Evolutionary conservation across 331 rosid species (phyloP).

Genomic region (Rosa hybrid): DNA sequence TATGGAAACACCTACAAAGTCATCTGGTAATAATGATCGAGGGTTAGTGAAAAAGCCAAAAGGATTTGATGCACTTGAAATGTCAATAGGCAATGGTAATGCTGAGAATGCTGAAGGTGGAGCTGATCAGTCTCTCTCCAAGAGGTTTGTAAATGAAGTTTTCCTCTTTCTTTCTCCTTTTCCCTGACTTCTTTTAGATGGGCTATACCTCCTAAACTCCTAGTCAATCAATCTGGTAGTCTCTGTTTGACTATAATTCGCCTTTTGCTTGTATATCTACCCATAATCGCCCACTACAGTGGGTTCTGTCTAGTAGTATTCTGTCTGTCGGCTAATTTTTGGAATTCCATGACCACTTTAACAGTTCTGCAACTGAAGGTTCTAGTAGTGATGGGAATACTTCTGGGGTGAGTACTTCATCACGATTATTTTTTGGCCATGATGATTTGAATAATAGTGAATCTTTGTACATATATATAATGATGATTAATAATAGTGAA

Average conservation of each 20-base stretch:
- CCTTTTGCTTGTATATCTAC: not conserved
- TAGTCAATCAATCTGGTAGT: not conserved
- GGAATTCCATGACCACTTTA: conserved; percentile 29
- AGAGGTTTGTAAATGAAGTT: conserved; percentile 58
- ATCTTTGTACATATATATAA: not conserved
- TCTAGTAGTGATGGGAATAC: conserved; percentile 85
- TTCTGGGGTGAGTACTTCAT: conserved; percentile 57
- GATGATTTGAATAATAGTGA: not conserved
- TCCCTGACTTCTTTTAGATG: not conserved
- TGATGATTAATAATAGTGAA: conserved; percentile 22
- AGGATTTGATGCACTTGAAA: conserved; percentile 85
- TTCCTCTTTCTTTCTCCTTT: not conserved
- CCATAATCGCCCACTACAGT: conserved; percentile 9
- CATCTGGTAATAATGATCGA: conserved; percentile 67
- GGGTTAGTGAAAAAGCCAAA: conserved; percentile 77
- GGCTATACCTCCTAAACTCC: not conserved
- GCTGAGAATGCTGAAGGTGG: conserved; percentile 61
- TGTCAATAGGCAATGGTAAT: conserved; percentile 81
- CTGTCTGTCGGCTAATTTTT: conserved; percentile 29
- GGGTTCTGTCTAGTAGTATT: conserved; percentile 8
- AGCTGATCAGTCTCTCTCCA: conserved; percentile 57
- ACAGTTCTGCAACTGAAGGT: conserved; percentile 73
- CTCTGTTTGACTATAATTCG: conserved; percentile 6
- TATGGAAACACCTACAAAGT: conserved; percentile 72
- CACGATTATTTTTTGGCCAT: not conserved